Conservation (phyloP, 352 stramenopile species). For the Globisporangium cylindrosporum region DNA sequence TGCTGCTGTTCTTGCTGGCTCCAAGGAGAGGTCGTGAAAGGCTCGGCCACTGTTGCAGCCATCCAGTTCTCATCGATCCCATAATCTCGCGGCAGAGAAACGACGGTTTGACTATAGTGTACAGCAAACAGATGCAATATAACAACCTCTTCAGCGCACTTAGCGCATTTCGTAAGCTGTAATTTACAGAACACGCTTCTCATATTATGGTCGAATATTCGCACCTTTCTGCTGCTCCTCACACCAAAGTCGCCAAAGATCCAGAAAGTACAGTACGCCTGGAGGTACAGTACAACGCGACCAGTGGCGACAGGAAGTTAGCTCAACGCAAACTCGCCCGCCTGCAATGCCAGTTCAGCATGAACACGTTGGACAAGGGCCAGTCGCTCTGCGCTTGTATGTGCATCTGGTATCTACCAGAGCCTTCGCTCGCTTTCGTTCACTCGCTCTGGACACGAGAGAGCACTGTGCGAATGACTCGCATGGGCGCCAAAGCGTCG, state of each 20-base stretch:
- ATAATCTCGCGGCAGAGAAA: background rate
- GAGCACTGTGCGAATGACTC: too few species aligned
- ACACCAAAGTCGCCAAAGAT: background rate
- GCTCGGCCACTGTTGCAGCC: constrained; percentile 1
- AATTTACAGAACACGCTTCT: background rate
- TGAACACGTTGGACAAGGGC: background rate
- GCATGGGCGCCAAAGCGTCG: too few species aligned
- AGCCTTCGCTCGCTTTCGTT: too few species aligned
- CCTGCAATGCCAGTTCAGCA: background rate
- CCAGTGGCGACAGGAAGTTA: background rate
- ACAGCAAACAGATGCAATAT: background rate
- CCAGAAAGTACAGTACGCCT: background rate
- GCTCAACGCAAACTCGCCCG: background rate
- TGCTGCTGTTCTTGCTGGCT: background rate
- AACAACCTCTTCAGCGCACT: background rate
- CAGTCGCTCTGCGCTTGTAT: too few species aligned
- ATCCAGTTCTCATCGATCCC: background rate
- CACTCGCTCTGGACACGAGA: too few species aligned
- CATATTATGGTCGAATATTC: background rate
- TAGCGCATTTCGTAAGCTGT: background rate
- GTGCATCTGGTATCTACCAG: too few species aligned
- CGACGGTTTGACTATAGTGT: background rate
- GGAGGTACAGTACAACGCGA: background rate
- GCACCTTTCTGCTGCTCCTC: background rate
- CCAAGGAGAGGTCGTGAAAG: background rate